These are phyloP conservation scores for Spinacia oleracea DNA, from an alignment of 179 eudicot genomes.

Conservation along the genomic window DNA sequence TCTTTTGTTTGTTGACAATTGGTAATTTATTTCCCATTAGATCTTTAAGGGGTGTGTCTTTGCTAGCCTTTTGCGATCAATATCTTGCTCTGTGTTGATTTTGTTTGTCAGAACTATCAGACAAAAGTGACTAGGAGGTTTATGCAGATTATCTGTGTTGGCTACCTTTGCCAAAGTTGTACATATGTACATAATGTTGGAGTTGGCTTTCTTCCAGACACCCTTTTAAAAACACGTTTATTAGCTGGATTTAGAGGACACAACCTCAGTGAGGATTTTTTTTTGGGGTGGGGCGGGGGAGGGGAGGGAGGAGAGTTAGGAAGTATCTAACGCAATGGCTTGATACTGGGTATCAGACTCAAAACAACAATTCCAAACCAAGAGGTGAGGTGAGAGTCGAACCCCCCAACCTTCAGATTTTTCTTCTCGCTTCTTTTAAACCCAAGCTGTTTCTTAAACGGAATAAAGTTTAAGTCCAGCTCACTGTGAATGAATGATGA, in stretches of 20 bases:
- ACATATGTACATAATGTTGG: background rate
- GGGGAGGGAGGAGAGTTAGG: too few relatives aligned
- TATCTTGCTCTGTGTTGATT: background rate
- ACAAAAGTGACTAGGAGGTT: background rate
- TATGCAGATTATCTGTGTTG: background rate
- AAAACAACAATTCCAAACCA: background rate
- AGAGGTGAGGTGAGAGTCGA: background rate
- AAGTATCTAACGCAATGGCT: background rate
- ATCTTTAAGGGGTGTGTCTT: background rate
- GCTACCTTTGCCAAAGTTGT: slow-evolving; percentile 3
- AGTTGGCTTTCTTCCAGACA: background rate
- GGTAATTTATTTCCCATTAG: background rate
- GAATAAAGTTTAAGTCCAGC: background rate
- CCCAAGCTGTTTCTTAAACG: background rate
- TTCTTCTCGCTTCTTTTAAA: background rate
- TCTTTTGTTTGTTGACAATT: background rate
- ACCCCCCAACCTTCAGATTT: background rate
- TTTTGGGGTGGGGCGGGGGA: background rate
- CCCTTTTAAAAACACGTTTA: background rate
- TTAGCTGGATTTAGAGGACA: background rate
- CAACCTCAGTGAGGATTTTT: background rate
- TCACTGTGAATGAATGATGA: background rate
- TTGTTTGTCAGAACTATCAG: background rate
- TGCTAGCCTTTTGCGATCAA: background rate
- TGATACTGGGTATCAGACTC: background rate